Percentiles rank a stretch among this genome's conserved stretches.
These are phyloP conservation scores for Globisporangium cylindrosporum DNA, from an alignment of 352 stramenopile species.

Conservation along the genomic window DNA sequence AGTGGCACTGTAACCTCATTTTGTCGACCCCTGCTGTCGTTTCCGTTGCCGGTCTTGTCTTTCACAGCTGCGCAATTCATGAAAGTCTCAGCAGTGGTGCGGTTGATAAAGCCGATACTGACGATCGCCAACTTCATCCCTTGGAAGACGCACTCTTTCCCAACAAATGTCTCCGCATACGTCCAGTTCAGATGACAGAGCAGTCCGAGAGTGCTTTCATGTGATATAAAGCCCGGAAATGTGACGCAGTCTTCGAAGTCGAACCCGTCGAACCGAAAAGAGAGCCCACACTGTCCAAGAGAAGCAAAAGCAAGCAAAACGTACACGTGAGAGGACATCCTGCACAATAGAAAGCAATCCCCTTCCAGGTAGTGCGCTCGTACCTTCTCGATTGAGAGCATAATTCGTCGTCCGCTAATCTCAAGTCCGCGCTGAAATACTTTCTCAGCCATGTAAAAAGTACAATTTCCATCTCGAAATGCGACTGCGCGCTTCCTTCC, in stretches of 20 bases:
- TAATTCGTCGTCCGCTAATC: constrained; percentile 38
- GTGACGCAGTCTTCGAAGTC: constrained; percentile 43
- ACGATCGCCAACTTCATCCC: constrained; percentile 32
- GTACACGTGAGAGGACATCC: background rate
- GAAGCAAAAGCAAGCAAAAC: background rate
- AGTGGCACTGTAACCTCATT: constrained; percentile 21
- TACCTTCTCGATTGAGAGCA: constrained; percentile 70
- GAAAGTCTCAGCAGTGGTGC: constrained; percentile 38
- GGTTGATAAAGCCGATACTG: constrained; percentile 36
- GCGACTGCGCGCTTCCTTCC: constrained; percentile 51
- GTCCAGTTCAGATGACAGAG: constrained; percentile 63
- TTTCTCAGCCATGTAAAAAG: constrained; percentile 64
- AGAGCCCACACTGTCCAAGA: constrained; percentile 48
- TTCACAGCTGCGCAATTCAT: constrained; percentile 18
- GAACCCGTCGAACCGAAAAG: constrained; percentile 58
- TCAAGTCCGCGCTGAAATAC: constrained; percentile 60
- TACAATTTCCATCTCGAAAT: constrained; percentile 64
- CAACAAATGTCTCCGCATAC: constrained; percentile 38
- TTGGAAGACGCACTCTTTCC: constrained; percentile 37
- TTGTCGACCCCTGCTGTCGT: background rate
- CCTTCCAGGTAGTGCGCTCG: background rate
- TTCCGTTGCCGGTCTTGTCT: background rate
- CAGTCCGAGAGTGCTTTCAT: constrained; percentile 41
- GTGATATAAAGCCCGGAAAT: constrained; percentile 56
- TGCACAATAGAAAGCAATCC: background rate